Percentiles rank a stretch among this genome's conserved stretches.
Evolutionary conservation across 2,329 filamentous ascomycete species (phyloP).

Genomic region (Chaetothyriales sp.): DNA sequence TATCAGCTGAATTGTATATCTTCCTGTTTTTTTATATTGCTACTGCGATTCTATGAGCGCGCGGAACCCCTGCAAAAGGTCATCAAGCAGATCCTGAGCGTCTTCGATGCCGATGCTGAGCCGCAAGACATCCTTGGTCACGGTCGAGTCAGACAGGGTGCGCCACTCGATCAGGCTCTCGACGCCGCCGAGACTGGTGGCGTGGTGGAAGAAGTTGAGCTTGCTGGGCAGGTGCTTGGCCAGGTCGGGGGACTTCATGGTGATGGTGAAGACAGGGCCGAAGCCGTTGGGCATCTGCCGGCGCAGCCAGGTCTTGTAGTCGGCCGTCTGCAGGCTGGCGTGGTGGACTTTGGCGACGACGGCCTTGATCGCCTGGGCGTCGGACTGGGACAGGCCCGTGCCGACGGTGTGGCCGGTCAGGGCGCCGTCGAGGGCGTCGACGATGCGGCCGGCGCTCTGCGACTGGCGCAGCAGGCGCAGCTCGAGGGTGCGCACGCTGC

Average conservation of each 20-base stretch:
- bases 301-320: conserved; percentile 54
- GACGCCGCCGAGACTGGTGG: conserved; percentile 82
- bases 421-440: conserved; percentile 51
- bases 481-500: conserved; percentile 73
- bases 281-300: conserved; percentile 86
- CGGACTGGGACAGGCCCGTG: conserved; percentile 26
- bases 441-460: conserved; percentile 51
- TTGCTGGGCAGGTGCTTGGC: conserved; percentile 63
- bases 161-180: conserved; percentile 97
- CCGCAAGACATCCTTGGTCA: conserved; percentile 59
- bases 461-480: conserved; percentile 67
- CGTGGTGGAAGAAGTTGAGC: conserved; percentile 76
- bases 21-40: no score
- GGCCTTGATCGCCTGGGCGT: conserved; percentile 32
- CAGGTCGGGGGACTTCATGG: conserved; percentile 42
- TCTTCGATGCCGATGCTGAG: conserved; percentile 78
- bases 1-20: background rate
- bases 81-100: conserved; percentile 66
- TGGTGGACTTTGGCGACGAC: conserved; percentile 53
- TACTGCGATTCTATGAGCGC: conserved; percentile 27
- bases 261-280: conserved; percentile 73
- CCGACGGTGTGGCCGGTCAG: conserved; percentile 25
- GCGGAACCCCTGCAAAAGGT: conserved; percentile 54
- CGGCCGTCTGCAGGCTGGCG: conserved; percentile 60
- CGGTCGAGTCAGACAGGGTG: conserved; percentile 62